Evolutionary conservation across 257 asterid species (phyloP).

Genomic region (Mentha longifolia): DNA sequence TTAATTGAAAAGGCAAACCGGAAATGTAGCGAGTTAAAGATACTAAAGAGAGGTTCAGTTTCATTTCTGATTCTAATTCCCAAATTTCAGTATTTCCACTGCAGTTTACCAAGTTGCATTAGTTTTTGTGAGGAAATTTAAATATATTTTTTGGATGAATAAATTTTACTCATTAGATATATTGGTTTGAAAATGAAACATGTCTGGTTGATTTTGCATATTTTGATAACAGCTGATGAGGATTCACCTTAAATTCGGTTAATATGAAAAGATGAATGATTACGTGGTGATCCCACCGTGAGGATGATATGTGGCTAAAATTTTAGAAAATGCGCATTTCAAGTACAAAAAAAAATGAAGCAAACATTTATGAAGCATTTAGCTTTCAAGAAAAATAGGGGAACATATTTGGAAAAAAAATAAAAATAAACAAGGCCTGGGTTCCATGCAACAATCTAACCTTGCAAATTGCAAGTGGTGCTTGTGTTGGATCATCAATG

Average conservation of each 20-base stretch:
- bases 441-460: slow-evolving; percentile 22
- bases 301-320: not conserved
- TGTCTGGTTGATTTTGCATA: not conserved
- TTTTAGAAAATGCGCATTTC: not conserved
- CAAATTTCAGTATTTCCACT: not conserved
- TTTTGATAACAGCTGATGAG: not conserved
- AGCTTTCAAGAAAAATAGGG: not conserved
- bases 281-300: not conserved
- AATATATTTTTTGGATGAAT: no score
- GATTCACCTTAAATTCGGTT: not conserved
- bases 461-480: slow-evolving; percentile 29
- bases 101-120: not conserved
- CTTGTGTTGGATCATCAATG: slow-evolving; percentile 27
- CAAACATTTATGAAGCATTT: not conserved
- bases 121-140: not conserved
- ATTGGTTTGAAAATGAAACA: slow-evolving; percentile 3
- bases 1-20: slow-evolving; percentile 7
- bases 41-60: not conserved
- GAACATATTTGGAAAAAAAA: not conserved
- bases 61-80: not conserved
- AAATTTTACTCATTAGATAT: not conserved
- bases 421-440: not conserved
- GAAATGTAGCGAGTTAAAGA: slow-evolving; percentile 19
- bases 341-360: not conserved
- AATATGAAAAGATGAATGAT: not conserved